These are phyloP conservation scores for Gynochthodes officinalis DNA, from an alignment of 257 asterid genomes.

Conservation along the genomic window DNA sequence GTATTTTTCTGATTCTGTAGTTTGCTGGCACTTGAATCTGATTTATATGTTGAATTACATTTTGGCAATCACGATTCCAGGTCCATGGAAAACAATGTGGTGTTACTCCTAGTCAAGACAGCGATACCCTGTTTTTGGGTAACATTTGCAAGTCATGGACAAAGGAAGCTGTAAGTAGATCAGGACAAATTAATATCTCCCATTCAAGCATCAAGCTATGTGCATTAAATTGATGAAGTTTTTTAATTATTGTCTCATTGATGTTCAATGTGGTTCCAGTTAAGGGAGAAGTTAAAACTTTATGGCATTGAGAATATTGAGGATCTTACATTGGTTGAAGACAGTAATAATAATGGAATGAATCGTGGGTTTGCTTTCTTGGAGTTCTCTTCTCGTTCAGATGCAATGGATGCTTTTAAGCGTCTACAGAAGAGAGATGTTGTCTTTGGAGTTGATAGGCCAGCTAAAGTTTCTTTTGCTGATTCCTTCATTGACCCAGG, in stretches of 20 bases:
- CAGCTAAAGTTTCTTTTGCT: slow-evolving; percentile 96
- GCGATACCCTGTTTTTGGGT: slow-evolving; percentile 93
- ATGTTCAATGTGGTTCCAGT: slow-evolving; percentile 61
- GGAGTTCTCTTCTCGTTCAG: slow-evolving; percentile 89
- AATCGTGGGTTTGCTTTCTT: slow-evolving; percentile 93
- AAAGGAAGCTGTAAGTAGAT: slow-evolving; percentile 83
- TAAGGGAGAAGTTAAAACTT: slow-evolving; percentile 78
- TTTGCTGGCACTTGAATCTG: slow-evolving; percentile 28
- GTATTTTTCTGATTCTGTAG: slow-evolving; percentile 49
- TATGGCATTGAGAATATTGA: slow-evolving; percentile 75
- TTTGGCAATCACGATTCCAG: slow-evolving; percentile 63
- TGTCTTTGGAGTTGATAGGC: slow-evolving; percentile 85
- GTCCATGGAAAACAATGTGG: slow-evolving; percentile 98
- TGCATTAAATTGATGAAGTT: slow-evolving; percentile 23
- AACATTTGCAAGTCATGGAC: slow-evolving; percentile 96
- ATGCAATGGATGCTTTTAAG: slow-evolving; percentile 98
- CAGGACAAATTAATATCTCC: slow-evolving; percentile 10
- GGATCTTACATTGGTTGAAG: slow-evolving; percentile 93
- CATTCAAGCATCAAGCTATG: slow-evolving; percentile 24
- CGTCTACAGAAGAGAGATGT: slow-evolving; percentile 94
- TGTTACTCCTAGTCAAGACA: slow-evolving; percentile 96
- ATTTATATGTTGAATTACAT: slow-evolving; percentile 27
- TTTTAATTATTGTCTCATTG: slow-evolving; percentile 33
- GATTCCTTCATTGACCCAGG: slow-evolving; percentile 98
- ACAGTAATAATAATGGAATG: slow-evolving; percentile 63